Conservation (phyloP, 495 filamentous ascomycete genomes). For the Tuber brumale region DNA sequence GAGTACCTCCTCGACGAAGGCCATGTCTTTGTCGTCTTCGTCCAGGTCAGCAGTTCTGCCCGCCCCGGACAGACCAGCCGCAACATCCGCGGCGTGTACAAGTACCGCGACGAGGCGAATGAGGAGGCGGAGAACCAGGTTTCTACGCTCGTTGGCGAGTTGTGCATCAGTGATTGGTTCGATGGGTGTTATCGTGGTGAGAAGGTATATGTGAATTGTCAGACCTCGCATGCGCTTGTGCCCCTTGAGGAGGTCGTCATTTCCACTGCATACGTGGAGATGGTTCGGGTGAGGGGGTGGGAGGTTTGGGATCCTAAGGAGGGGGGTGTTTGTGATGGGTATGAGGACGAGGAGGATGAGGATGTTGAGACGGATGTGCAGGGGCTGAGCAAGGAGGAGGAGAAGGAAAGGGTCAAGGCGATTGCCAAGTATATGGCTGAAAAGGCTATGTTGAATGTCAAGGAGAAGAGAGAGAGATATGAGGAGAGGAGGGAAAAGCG, state of each 20-base stretch:
- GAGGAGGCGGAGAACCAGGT: not conserved
- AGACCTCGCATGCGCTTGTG: not conserved
- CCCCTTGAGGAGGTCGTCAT: not conserved
- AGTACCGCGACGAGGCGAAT: conserved; percentile 2
- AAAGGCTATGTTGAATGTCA: not conserved
- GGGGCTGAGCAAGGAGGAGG: not conserved
- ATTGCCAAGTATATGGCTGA: not conserved
- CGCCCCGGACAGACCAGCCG: not conserved
- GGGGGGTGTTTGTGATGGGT: not conserved
- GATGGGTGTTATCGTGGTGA: not conserved
- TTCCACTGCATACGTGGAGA: not conserved
- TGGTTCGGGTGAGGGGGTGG: not conserved
- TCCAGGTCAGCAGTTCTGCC: not conserved
- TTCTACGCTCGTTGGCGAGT: not conserved
- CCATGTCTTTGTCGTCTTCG: not conserved
- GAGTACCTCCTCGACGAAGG: not conserved
- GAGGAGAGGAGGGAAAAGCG: not conserved
- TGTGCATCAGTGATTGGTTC: not conserved
- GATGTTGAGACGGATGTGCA: not conserved
- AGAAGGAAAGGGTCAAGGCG: not conserved
- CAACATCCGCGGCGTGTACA: not conserved
- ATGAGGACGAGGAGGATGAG: not conserved
- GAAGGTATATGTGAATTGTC: not conserved
- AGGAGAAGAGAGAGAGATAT: not conserved
- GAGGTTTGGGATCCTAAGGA: not conserved